Evolutionary conservation across 805 yeast genomes (phyloP).

Genomic region (Candida endomychidarum): DNA sequence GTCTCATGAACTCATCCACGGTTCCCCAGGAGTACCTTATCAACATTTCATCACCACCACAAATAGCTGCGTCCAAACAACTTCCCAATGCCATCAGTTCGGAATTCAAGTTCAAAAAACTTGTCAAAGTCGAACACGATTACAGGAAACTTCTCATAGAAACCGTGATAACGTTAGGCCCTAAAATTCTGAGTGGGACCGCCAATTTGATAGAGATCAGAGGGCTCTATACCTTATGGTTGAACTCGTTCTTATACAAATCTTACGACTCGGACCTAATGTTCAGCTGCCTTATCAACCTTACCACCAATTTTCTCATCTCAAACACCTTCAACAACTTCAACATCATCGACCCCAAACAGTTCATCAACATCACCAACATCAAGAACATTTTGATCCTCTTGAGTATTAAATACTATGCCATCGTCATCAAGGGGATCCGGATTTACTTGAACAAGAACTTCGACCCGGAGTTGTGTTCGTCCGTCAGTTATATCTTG

Average conservation of each 20-base stretch:
- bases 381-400: constrained; percentile 28
- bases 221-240: constrained; percentile 31
- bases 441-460: constrained; percentile 27
- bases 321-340: constrained; percentile 27
- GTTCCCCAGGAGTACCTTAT: constrained; percentile 15
- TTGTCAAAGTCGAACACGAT: constrained; percentile 10
- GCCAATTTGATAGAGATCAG: constrained; percentile 30
- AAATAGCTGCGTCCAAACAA: constrained; percentile 7
- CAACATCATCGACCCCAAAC: constrained; percentile 13
- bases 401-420: constrained; percentile 37
- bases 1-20: constrained; percentile 9
- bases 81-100: constrained; percentile 14
- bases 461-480: constrained; percentile 30
- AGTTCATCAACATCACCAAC: constrained; percentile 15
- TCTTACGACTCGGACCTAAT: constrained; percentile 25
- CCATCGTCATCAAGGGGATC: constrained; percentile 34
- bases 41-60: constrained; percentile 13
- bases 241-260: constrained; percentile 29
- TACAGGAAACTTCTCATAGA: constrained; percentile 14
- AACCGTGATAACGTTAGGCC: constrained; percentile 13
- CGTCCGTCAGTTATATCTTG: constrained; percentile 36
- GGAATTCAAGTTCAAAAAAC: constrained; percentile 10
- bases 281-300: constrained; percentile 38
- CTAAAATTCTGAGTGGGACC: constrained; percentile 20
- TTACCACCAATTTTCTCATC: constrained; percentile 39